Evolutionary conservation across 2,329 filamentous ascomycete genomes (phyloP).

Genomic region (Venturia aucupariae): DNA sequence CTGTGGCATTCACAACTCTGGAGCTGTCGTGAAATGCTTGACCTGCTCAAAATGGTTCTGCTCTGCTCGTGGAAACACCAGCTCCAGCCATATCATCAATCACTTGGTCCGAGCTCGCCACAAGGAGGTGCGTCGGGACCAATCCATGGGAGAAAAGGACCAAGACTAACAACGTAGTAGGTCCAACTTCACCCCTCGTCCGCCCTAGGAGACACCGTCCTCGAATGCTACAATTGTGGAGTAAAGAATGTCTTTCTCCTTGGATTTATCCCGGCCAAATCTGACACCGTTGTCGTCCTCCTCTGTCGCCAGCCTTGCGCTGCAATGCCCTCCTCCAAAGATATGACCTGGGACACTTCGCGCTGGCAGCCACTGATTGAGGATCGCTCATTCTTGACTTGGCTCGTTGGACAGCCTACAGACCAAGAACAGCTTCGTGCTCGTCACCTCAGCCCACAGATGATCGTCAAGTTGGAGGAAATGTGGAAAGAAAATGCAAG

Average conservation of each 20-base stretch:
- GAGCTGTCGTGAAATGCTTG: constrained; percentile 92
- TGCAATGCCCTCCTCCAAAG: constrained; percentile 88
- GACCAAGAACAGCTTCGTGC: constrained; percentile 95
- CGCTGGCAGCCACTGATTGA: constrained; percentile 97
- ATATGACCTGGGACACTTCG: constrained; percentile 99
- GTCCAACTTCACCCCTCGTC: constrained; percentile 89
- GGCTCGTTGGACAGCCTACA: constrained; percentile 81
- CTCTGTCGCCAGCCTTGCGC: constrained; percentile 95
- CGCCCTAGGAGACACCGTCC: constrained; percentile 84
- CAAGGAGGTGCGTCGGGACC: constrained; percentile 58
- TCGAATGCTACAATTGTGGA: constrained; percentile 98
- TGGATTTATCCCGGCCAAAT: constrained; percentile 97
- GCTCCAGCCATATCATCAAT: constrained; percentile 96
- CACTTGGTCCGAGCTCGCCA: constrained; percentile 94
- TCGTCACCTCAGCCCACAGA: constrained; percentile 82
- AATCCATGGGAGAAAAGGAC: background rate
- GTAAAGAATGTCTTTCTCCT: constrained; percentile 99
- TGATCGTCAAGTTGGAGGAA: constrained; percentile 93
- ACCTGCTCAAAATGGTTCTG: constrained; percentile 98
- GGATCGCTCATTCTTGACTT: constrained; percentile 86
- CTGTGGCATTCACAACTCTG: constrained; percentile 93
- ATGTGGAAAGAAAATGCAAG: constrained; percentile 95
- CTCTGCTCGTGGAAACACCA: constrained; percentile 91
- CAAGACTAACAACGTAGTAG: background rate
- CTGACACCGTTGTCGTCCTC: constrained; percentile 93